Evolutionary conservation across 345 rosid genomes (phyloP).

Genomic region (Theobroma cacao): DNA sequence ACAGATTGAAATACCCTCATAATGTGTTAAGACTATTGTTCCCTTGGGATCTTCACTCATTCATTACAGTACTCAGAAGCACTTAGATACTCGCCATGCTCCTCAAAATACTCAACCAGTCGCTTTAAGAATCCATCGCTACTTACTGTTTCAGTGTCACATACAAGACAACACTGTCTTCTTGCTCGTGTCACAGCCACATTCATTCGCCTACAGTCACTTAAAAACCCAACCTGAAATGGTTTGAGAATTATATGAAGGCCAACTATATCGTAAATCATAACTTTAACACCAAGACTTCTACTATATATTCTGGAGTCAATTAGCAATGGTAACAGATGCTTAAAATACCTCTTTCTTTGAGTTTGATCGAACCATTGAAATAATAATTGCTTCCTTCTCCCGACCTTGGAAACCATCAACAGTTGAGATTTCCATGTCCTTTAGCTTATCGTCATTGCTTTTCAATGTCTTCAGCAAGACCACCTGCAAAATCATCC

Average conservation of each 20-base stretch:
- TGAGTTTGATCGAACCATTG: slow-evolving; percentile 94
- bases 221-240: slow-evolving; percentile 76
- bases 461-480: slow-evolving; percentile 63
- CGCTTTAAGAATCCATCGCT: slow-evolving; percentile 73
- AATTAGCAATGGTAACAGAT: neutral
- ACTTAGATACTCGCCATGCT: slow-evolving; percentile 87
- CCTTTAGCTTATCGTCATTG: slow-evolving; percentile 71
- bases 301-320: neutral
- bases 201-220: slow-evolving; percentile 85
- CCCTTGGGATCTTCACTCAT: slow-evolving; percentile 13
- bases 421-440: slow-evolving; percentile 88
- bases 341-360: slow-evolving; percentile 64
- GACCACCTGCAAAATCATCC: slow-evolving; percentile 53
- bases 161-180: slow-evolving; percentile 87
- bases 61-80: slow-evolving; percentile 71
- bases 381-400: slow-evolving; percentile 90
- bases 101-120: slow-evolving; percentile 80
- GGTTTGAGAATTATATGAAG: slow-evolving; percentile 7
- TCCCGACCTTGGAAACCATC: slow-evolving; percentile 99
- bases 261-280: slow-evolving; percentile 3
- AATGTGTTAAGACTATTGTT: slow-evolving; percentile 3
- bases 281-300: neutral
- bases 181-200: slow-evolving; percentile 95
- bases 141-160: slow-evolving; percentile 84
- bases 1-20: neutral